phyloP scores from a whole-genome alignment of 2,329 filamentous ascomycete genomes.

The Colletotrichum paranaense region DNA sequence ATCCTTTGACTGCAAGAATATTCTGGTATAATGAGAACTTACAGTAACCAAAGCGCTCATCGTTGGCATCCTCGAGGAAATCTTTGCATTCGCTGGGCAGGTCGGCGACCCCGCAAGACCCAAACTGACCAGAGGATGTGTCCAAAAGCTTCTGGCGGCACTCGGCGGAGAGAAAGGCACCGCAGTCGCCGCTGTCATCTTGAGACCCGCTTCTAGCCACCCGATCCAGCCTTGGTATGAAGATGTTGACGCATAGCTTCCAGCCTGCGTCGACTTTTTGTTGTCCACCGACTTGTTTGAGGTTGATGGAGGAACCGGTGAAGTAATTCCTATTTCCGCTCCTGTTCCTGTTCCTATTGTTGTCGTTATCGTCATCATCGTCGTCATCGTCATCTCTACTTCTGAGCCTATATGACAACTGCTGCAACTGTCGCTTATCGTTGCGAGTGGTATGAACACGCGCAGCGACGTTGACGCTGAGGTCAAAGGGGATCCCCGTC shows the following conservation, averaged over 20 bases:
- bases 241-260: background rate
- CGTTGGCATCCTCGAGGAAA: background rate
- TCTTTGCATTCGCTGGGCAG: background rate
- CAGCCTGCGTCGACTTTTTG: background rate
- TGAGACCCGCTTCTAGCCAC: background rate
- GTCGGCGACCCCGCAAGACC: background rate
- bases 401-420: background rate
- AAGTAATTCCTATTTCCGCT: background rate
- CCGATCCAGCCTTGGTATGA: background rate
- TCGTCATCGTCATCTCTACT: background rate
- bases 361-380: background rate
- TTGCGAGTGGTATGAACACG: background rate
- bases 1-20: background rate
- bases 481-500: background rate
- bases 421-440: background rate
- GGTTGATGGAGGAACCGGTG: background rate
- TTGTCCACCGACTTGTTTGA: background rate
- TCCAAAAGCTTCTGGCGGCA: background rate
- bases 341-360: background rate
- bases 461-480: background rate
- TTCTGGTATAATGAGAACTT: background rate
- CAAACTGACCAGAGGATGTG: background rate
- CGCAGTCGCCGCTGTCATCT: background rate
- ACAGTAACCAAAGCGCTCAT: background rate
- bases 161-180: background rate